Evolutionary conservation across 2,329 filamentous ascomycete genomes (phyloP).

Genomic region (Arthrobotrys sinensis): DNA sequence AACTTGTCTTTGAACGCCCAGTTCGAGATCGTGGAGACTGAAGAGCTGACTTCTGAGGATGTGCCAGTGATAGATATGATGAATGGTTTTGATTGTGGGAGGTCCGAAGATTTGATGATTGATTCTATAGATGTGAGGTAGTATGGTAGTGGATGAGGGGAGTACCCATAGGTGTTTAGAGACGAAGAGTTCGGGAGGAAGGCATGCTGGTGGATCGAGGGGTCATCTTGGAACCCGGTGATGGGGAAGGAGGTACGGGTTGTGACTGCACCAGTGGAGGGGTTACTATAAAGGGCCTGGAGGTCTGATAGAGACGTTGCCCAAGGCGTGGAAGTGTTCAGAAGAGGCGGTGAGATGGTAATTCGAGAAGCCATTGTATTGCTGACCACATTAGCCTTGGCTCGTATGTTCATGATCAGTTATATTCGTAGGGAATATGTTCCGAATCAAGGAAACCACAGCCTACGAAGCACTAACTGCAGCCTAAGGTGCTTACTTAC

Average conservation of each 20-base stretch:
- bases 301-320: slow-evolving; percentile 78
- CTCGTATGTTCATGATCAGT: too few relatives aligned
- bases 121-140: slow-evolving; percentile 74
- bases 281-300: slow-evolving; percentile 73
- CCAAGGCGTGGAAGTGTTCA: slow-evolving; percentile 84
- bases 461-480: too few relatives aligned
- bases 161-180: slow-evolving; percentile 83
- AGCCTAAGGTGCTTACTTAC: too few relatives aligned
- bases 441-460: too few relatives aligned
- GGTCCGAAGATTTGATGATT: slow-evolving; percentile 67
- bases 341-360: slow-evolving; percentile 75
- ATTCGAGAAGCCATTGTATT: slow-evolving; percentile 66
- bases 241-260: slow-evolving; percentile 78
- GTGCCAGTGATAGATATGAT: slow-evolving; percentile 81
- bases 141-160: slow-evolving; percentile 73
- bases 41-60: slow-evolving; percentile 73
- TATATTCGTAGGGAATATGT: too few relatives aligned
- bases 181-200: slow-evolving; percentile 74
- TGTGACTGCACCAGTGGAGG: slow-evolving; percentile 80
- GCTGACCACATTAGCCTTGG: background rate
- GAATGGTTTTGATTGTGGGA: slow-evolving; percentile 72
- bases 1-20: slow-evolving; percentile 68
- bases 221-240: slow-evolving; percentile 76
- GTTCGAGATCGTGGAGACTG: slow-evolving; percentile 72
- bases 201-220: slow-evolving; percentile 75